Evolutionary conservation across 2,329 filamentous ascomycete genomes (phyloP), one percentile per base, ranked within the genome.

Genomic region (Ophiosphaerella herpotricha): DNA sequence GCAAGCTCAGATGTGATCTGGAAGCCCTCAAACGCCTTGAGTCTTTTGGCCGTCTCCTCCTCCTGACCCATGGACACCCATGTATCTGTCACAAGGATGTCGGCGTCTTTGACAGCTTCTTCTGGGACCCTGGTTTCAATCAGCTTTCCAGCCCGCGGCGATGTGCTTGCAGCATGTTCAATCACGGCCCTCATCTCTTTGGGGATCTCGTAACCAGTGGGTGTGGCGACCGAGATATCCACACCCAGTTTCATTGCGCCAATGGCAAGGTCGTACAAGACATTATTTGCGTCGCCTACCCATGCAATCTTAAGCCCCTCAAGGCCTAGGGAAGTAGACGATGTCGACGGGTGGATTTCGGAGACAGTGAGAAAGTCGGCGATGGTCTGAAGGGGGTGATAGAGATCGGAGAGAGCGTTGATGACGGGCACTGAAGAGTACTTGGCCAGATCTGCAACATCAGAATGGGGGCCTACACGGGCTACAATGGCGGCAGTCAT

Each of bases 61-160:
- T 99, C 94, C 75, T 97, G 93, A 39, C 94, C 94, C 94, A 99
- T 99, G 1, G 91, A 96, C 29, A 99, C 84, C 94, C 94, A 99
- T 1, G 94, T 99, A 68, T 99, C 94, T 1, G 94, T 99, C 18
- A 97, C 91, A 50, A 99, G 79, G 45, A 97, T 83, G 71, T 99
- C 88, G 3, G 94, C 93, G 57, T 87, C 79, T 77, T 89, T 89
- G 68, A 97, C 85, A 1, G 81, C 94, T 66, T 96, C 90, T 70
- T 94, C 90, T 0, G 93, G 94, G 1, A 88, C 78, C 18, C 81
- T 88, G 0, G 90, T 95, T 74, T 96, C 88, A 5, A 76, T 77
- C 31, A 97, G 80, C 61, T 82, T 85, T 13, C 89, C 89, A 1
- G 86, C 80, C 0, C 77, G 80, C 13, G 77, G 63, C 5, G 87